Percentiles rank a stretch among this genome's conserved stretches.
These are phyloP conservation scores for Botrytis medusae DNA, from an alignment of 2,329 filamentous ascomycete species.

Conservation along the genomic window DNA sequence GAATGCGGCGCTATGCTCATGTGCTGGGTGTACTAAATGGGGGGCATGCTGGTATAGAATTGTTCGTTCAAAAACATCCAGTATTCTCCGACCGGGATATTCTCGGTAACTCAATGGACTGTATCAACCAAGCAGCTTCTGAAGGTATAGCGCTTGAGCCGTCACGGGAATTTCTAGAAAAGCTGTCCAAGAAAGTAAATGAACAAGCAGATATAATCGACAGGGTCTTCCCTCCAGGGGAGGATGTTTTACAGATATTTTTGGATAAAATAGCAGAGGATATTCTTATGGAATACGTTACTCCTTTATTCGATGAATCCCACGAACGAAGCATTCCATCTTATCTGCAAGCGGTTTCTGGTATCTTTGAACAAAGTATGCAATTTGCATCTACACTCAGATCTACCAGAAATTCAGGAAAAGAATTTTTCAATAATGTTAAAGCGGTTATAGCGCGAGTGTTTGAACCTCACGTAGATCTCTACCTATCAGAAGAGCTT, in stretches of 20 bases:
- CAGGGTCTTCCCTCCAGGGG: conserved; percentile 72
- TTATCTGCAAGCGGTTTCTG: conserved; percentile 84
- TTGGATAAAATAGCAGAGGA: conserved; percentile 82
- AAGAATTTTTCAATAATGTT: conserved; percentile 62
- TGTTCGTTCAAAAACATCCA: conserved; percentile 87
- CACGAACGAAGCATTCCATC: conserved; percentile 72
- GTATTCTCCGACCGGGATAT: conserved; percentile 73
- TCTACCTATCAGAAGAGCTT: conserved; percentile 89
- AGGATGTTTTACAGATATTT: conserved; percentile 73
- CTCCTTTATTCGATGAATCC: conserved; percentile 80
- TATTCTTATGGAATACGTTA: conserved; percentile 80
- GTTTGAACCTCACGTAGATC: conserved; percentile 90
- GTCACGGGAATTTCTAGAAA: conserved; percentile 77
- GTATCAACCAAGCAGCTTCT: conserved; percentile 65
- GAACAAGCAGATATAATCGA: conserved; percentile 80
- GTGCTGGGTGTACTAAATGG: conserved; percentile 82
- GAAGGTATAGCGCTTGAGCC: conserved; percentile 76
- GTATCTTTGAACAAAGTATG: conserved; percentile 82
- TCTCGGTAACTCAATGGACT: conserved; percentile 75
- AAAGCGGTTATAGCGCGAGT: conserved; percentile 67
- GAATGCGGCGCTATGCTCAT: conserved; percentile 86
- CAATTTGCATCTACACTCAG: conserved; percentile 72
- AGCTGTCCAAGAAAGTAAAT: conserved; percentile 71
- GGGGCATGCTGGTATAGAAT: conserved; percentile 72
- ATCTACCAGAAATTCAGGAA: conserved; percentile 61